Evolutionary conservation across 352 stramenopile genomes (phyloP).

Genomic region (Globisporangium nodosum): DNA sequence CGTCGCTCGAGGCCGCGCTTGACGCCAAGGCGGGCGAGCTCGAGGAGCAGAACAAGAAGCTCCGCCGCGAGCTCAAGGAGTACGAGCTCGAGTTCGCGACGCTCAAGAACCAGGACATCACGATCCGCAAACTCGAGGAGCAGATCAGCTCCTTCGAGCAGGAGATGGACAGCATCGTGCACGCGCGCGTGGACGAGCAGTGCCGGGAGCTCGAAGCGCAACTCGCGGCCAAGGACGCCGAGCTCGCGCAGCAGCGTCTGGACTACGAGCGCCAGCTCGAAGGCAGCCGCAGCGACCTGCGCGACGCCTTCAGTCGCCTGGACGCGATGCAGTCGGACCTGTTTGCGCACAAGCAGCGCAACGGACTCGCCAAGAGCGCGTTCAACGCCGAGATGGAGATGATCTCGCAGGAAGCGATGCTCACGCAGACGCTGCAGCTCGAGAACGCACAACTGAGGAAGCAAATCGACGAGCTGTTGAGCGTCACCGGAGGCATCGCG

Average conservation of each 20-base stretch:
- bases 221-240: slow-evolving; percentile 56
- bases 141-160: slow-evolving; percentile 80
- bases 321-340: slow-evolving; percentile 91
- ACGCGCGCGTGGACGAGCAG: slow-evolving; percentile 51
- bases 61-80: slow-evolving; percentile 88
- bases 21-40: slow-evolving; percentile 71
- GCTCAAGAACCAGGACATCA: slow-evolving; percentile 97
- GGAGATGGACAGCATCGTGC: slow-evolving; percentile 56
- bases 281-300: slow-evolving; percentile 42
- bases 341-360: slow-evolving; percentile 81
- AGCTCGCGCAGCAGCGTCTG: slow-evolving; percentile 79
- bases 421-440: slow-evolving; percentile 69
- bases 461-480: slow-evolving; percentile 71
- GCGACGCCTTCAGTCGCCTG: slow-evolving; percentile 67
- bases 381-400: slow-evolving; percentile 86
- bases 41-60: slow-evolving; percentile 88
- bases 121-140: slow-evolving; percentile 93
- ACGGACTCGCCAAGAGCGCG: slow-evolving; percentile 45
- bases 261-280: slow-evolving; percentile 70
- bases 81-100: slow-evolving; percentile 93
- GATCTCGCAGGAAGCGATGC: slow-evolving; percentile 79
- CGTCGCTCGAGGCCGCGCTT: slow-evolving; percentile 53
- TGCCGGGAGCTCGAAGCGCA: slow-evolving; percentile 64
- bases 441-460: slow-evolving; percentile 84
- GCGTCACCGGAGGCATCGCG: slow-evolving; percentile 13